Evolutionary conservation across 768 basidiomycete genomes (phyloP).

Genomic region (Flagelloscypha sp.): DNA sequence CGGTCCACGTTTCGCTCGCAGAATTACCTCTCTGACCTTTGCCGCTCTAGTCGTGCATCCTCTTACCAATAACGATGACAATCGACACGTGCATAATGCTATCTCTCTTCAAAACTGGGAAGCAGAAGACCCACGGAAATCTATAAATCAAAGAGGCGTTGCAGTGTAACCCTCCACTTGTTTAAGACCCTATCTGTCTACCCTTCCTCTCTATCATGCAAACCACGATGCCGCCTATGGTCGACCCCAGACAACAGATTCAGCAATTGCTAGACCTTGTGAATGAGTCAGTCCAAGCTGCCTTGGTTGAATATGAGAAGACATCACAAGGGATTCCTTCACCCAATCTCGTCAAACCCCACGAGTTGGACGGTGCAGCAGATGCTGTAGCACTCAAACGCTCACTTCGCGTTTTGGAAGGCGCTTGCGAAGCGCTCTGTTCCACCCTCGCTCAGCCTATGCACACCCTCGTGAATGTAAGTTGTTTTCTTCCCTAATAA

Average conservation of each 20-base stretch:
- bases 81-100: too few relatives aligned
- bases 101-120: too few relatives aligned
- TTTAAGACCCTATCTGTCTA: too few relatives aligned
- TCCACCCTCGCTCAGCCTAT: conserved; percentile 25
- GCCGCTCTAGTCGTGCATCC: too few relatives aligned
- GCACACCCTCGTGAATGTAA: conserved; percentile 24
- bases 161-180: too few relatives aligned
- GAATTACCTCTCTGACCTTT: too few relatives aligned
- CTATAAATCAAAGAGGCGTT: too few relatives aligned
- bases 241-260: conserved; percentile 6
- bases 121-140: too few relatives aligned
- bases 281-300: conserved; percentile 20
- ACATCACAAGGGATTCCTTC: conserved; percentile 17
- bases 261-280: conserved; percentile 22
- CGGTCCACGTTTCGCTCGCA: too few relatives aligned
- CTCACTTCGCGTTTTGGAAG: conserved; percentile 22
- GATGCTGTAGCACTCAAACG: conserved; percentile 17
- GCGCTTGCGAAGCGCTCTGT: conserved; percentile 27
- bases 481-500: conserved; percentile 1
- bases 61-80: too few relatives aligned
- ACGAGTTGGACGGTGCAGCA: conserved; percentile 19
- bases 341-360: conserved; percentile 17
- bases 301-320: conserved; percentile 24
- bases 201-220: too few relatives aligned
- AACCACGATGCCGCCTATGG: too few relatives aligned